Conservation (phyloP, 345 rosid genomes). For the Rhodamnia rubescens region DNA sequence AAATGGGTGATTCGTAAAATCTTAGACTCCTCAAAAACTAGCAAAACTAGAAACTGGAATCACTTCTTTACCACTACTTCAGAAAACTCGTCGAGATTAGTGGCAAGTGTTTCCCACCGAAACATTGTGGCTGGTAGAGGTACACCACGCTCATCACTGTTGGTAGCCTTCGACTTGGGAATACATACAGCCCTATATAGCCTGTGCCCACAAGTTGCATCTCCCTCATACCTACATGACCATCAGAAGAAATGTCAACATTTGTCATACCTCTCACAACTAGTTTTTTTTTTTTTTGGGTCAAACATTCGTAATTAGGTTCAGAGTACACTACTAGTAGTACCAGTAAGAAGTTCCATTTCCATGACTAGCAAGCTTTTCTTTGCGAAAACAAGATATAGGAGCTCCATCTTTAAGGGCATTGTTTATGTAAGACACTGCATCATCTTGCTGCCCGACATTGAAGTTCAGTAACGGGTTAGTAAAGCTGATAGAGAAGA, state of each 20-base stretch:
- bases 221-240: constrained; percentile 59
- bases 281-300: too few species aligned
- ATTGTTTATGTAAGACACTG: constrained; percentile 35
- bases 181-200: constrained; percentile 50
- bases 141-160: constrained; percentile 19
- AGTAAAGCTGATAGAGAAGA: not conserved
- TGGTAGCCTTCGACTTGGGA: constrained; percentile 15
- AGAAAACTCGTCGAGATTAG: constrained; percentile 56
- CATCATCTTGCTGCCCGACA: constrained; percentile 59
- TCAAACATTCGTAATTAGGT: constrained; percentile 3
- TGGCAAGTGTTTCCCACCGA: constrained; percentile 77
- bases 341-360: constrained; percentile 61
- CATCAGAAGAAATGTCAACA: constrained; percentile 1
- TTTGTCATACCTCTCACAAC: not conserved
- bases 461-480: not conserved
- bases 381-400: constrained; percentile 49
- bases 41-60: not conserved
- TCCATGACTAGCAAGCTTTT: constrained; percentile 54
- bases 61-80: constrained; percentile 38
- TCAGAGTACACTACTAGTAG: not conserved
- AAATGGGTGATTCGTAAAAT: not conserved
- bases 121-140: constrained; percentile 8
- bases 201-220: constrained; percentile 57
- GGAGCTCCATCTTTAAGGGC: constrained; percentile 33
- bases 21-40: not conserved